Evolutionary conservation across 208 protist genomes (phyloP).

Genomic region (Angomonas deanei): DNA sequence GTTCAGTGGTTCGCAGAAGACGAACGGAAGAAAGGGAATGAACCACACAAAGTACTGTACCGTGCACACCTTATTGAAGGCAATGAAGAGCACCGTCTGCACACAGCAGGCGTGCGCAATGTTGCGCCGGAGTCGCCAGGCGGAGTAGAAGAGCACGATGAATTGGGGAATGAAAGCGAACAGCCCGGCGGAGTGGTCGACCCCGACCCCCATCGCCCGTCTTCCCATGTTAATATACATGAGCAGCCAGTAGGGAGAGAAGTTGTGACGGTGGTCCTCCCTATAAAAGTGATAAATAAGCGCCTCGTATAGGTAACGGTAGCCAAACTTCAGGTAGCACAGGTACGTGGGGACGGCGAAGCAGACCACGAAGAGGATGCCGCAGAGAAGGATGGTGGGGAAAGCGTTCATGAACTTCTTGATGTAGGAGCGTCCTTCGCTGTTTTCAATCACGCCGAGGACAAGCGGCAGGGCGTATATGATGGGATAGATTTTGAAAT

Average conservation of each 20-base stretch:
- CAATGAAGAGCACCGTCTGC: constrained; percentile 86
- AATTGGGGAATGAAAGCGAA: constrained; percentile 86
- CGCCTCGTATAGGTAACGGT: constrained; percentile 71
- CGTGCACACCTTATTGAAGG: constrained; percentile 93
- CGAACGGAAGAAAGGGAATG: constrained; percentile 74
- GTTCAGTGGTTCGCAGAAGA: constrained; percentile 42
- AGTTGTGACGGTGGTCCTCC: constrained; percentile 90
- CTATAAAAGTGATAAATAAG: constrained; percentile 80
- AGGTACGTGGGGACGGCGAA: constrained; percentile 46
- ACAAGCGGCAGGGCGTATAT: constrained; percentile 84
- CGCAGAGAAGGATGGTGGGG: constrained; percentile 29
- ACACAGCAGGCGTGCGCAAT: constrained; percentile 76
- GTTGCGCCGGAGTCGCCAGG: constrained; percentile 69
- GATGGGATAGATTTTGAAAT: constrained; percentile 93
- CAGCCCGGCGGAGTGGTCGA: constrained; percentile 49
- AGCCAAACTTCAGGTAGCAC: constrained; percentile 61
- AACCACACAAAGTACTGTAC: constrained; percentile 96
- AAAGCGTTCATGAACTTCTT: background rate
- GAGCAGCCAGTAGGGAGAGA: constrained; percentile 89
- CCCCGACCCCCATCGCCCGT: constrained; percentile 33
- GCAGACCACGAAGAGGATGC: constrained; percentile 31
- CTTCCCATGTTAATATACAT: constrained; percentile 82
- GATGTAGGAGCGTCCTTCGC: background rate
- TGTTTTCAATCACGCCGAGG: constrained; percentile 50
- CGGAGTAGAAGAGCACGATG: constrained; percentile 55